Evolutionary conservation across 2,329 filamentous ascomycete genomes (phyloP), one percentile per base, ranked within the genome.

Genomic region (Cordyceps javanica): DNA sequence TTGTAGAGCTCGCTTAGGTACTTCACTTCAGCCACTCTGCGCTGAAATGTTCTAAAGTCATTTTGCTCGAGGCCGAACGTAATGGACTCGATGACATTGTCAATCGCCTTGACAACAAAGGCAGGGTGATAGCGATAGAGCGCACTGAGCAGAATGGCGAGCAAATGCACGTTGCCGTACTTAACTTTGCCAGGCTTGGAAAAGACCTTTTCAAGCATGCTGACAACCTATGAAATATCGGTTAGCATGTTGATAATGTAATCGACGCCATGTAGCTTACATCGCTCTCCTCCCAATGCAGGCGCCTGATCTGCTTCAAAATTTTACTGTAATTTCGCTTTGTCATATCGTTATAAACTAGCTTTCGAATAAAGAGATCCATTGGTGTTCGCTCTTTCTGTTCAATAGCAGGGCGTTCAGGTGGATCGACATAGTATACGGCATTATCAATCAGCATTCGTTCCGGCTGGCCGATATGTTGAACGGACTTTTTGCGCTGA

Each of bases 371-470:
- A 69, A 95, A 99, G 26, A 95, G 80, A 64, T 99, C 93, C 69
- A 94, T 89, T 0, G 94, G 92, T 0, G 91, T 96, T 48, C 94
- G 84, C 72, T 99, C 94, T 71, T 97, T 99, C 69, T 97, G 93
- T 71, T 95, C 88, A 56, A 99, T 97, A 0, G 94, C 92, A 32
- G 92, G 89, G 60, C 94, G 85, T 69, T 96, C 88, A 0, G 94
- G 95, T 14, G 94, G 94, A 66, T 97, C 94, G 58, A 99, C 94
- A 65, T 97, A 97, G 73, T 99, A 99, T 59, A 97, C 85, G 3
- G 94, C 94, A 69, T 99, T 99, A 71, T 99, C 94, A 59, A 99
- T 94, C 30, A 97, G 83, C 92, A 99, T 97, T 39, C 92, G 88
- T 73, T 99, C 94, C 65, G 96, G 91, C 66, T 96, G 91, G 14